Conservation (phyloP, 495 filamentous ascomycete species). For the Aspergillus sparsus region DNA sequence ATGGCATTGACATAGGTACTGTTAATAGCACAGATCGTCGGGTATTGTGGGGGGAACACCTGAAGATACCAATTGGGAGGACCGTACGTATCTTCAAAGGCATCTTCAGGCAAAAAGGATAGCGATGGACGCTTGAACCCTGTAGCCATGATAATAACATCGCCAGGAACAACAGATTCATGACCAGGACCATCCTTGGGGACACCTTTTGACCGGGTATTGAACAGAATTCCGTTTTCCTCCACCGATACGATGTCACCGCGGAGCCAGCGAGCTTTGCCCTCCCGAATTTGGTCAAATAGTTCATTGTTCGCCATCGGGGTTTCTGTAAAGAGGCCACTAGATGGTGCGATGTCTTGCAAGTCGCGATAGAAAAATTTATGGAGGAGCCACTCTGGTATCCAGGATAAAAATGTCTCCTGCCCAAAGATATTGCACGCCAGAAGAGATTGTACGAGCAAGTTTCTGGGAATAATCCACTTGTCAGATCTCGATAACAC, state of each 20-base stretch:
- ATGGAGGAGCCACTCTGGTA: slow-evolving; percentile 72
- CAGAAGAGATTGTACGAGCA: slow-evolving; percentile 70
- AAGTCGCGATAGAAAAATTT: slow-evolving; percentile 86
- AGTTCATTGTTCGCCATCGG: slow-evolving; percentile 86
- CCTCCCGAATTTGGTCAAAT: slow-evolving; percentile 72
- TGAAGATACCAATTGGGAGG: slow-evolving; percentile 89
- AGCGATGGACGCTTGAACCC: slow-evolving; percentile 75
- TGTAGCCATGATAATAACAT: slow-evolving; percentile 82
- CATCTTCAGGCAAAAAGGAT: slow-evolving; percentile 68
- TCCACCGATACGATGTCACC: slow-evolving; percentile 72
- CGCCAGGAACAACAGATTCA: slow-evolving; percentile 62
- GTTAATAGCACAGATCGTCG: slow-evolving; percentile 74
- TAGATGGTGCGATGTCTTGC: slow-evolving; percentile 68
- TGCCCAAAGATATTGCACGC: slow-evolving; percentile 77
- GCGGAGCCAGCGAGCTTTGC: slow-evolving; percentile 76
- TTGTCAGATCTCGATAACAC: slow-evolving; percentile 80
- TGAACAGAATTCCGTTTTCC: slow-evolving; percentile 67
- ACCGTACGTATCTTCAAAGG: slow-evolving; percentile 68
- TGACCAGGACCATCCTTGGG: slow-evolving; percentile 70
- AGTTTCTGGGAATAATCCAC: slow-evolving; percentile 85
- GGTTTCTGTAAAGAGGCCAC: slow-evolving; percentile 73
- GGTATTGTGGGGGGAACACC: slow-evolving; percentile 66
- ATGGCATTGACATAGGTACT: slow-evolving; percentile 83
- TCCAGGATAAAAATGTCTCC: slow-evolving; percentile 72
- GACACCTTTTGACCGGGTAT: slow-evolving; percentile 68